Evolutionary conservation across 345 rosid species (phyloP).

Genomic region (Raphanus raphanistrum): DNA sequence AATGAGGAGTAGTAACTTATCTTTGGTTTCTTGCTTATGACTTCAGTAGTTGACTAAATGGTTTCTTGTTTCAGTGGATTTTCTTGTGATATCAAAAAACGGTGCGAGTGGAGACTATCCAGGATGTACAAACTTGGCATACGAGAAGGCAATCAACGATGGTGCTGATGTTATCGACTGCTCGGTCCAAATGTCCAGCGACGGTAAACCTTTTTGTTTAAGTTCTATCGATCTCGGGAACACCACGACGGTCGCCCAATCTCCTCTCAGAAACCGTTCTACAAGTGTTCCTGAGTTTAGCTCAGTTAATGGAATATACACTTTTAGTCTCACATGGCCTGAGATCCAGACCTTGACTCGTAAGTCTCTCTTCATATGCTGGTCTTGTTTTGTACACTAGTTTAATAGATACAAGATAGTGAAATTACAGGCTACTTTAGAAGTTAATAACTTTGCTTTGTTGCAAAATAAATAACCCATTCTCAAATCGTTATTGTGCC

Average conservation of each 20-base stretch:
- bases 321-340: slow-evolving; percentile 69
- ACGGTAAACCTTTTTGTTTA: slow-evolving; percentile 66
- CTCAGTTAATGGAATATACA: slow-evolving; percentile 44
- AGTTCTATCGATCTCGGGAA: slow-evolving; percentile 58
- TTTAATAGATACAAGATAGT: too few relatives aligned
- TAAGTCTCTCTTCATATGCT: slow-evolving; percentile 44
- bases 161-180: slow-evolving; percentile 84
- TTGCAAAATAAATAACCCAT: not conserved
- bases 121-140: slow-evolving; percentile 79
- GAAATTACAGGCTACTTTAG: too few relatives aligned
- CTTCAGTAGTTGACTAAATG: slow-evolving; percentile 7
- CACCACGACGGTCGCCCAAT: slow-evolving; percentile 44
- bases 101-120: slow-evolving; percentile 98
- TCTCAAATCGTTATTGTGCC: slow-evolving; percentile 30
- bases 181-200: slow-evolving; percentile 82
- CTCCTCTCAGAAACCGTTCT: slow-evolving; percentile 41
- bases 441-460: not conserved
- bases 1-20: not conserved
- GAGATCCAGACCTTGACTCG: slow-evolving; percentile 59
- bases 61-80: slow-evolving; percentile 43
- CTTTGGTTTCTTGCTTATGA: slow-evolving; percentile 1
- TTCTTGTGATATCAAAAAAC: slow-evolving; percentile 61
- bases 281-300: slow-evolving; percentile 47
- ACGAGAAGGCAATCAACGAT: slow-evolving; percentile 60
- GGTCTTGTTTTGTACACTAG: slow-evolving; percentile 5